Evolutionary conservation across 129 eudicot species (phyloP).

Genomic region (Lonicera japonica): DNA sequence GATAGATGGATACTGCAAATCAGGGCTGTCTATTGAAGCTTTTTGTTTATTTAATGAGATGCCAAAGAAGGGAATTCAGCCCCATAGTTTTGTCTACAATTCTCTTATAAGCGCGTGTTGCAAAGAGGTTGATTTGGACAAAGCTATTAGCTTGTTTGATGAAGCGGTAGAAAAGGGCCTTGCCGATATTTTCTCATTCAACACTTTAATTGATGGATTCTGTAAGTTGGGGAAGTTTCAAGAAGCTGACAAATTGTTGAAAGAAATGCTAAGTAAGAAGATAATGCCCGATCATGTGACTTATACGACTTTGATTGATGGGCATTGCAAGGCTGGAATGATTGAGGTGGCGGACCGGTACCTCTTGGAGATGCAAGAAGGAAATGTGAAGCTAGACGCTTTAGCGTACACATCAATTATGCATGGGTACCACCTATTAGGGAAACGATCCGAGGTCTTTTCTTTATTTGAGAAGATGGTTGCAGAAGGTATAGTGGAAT

Average conservation of each 20-base stretch:
- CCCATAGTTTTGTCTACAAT: constrained; percentile 26
- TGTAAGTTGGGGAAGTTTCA: constrained; percentile 24
- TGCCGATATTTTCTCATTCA: constrained; percentile 19
- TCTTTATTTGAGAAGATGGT: constrained; percentile 19
- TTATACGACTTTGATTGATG: constrained; percentile 18
- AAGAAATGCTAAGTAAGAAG: constrained; percentile 14
- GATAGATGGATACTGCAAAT: constrained; percentile 38
- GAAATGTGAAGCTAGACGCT: constrained; percentile 8
- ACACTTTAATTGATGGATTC: constrained; percentile 24
- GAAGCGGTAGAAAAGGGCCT: constrained; percentile 22
- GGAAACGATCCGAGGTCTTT: constrained; percentile 21
- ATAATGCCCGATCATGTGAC: constrained; percentile 16
- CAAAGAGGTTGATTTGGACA: constrained; percentile 26
- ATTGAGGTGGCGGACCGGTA: constrained; percentile 23
- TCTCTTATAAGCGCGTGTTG: constrained; percentile 32
- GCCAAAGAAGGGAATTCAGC: constrained; percentile 26
- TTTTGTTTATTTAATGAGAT: constrained; percentile 30
- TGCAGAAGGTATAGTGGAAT: constrained; percentile 2
- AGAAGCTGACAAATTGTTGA: constrained; percentile 22
- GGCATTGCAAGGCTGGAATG: constrained; percentile 25
- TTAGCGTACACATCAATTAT: constrained; percentile 30
- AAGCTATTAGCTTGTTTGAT: constrained; percentile 24
- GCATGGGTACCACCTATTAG: constrained; percentile 25
- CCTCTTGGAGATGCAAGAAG: constrained; percentile 21
- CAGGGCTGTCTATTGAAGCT: constrained; percentile 28